phyloP scores from a whole-genome alignment of 345 rosid genomes.

The Eutrema yunnanense region DNA sequence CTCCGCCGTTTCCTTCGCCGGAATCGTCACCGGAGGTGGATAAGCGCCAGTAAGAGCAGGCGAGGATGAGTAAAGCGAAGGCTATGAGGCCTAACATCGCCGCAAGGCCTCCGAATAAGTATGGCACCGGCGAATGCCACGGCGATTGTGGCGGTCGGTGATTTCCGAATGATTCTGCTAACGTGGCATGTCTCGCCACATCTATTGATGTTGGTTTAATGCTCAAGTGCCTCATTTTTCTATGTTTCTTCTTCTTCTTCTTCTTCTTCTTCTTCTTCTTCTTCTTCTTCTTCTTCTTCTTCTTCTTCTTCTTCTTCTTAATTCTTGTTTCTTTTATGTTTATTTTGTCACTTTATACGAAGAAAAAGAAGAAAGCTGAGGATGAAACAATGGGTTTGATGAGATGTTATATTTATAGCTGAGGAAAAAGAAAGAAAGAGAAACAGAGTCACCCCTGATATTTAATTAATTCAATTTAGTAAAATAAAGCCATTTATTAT shows the following conservation, averaged over 20 bases:
- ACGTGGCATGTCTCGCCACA: conserved; percentile 13
- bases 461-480: background rate
- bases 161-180: conserved; percentile 6
- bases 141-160: conserved; percentile 36
- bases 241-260: background rate
- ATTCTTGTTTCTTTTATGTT: background rate
- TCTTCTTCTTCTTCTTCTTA: background rate
- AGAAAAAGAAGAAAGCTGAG: background rate
- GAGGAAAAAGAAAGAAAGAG: conserved; percentile 7
- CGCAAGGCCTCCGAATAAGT: conserved; percentile 67
- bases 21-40: conserved; percentile 27
- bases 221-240: conserved; percentile 13
- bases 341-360: background rate
- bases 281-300: background rate
- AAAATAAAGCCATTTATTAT: background rate
- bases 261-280: background rate
- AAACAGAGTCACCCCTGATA: background rate
- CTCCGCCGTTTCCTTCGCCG: conserved; percentile 25
- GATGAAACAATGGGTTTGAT: conserved; percentile 13
- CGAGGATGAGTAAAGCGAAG: conserved; percentile 59
- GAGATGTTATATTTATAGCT: conserved; percentile 26
- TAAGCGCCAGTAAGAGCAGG: conserved; percentile 65
- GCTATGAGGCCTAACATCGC: conserved; percentile 73
- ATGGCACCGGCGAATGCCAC: conserved; percentile 80
- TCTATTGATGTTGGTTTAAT: conserved; percentile 14